Evolutionary conservation across 495 filamentous ascomycete genomes (phyloP).

Genomic region (Xylaria castorea): DNA sequence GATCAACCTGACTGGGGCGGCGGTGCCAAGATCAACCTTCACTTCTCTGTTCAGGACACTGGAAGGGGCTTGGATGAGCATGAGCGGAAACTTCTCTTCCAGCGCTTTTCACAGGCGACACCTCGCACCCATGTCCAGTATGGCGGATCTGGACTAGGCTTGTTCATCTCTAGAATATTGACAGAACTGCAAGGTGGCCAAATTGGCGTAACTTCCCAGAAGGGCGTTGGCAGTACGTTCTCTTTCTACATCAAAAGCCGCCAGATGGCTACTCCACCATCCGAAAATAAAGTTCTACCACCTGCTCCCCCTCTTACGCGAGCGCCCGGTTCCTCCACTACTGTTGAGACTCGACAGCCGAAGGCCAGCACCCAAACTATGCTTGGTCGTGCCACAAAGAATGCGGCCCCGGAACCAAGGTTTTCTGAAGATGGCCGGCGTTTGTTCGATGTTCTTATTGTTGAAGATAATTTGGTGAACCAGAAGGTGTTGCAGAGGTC

Average conservation of each 20-base stretch:
- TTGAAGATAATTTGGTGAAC: slow-evolving; percentile 88
- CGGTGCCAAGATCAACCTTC: slow-evolving; percentile 72
- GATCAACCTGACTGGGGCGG: slow-evolving; percentile 68
- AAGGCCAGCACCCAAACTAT: slow-evolving; percentile 22
- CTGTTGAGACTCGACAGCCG: slow-evolving; percentile 35
- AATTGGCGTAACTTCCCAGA: slow-evolving; percentile 76
- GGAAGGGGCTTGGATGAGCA: slow-evolving; percentile 77
- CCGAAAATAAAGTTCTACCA: slow-evolving; percentile 31
- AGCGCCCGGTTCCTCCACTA: slow-evolving; percentile 39
- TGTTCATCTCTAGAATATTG: slow-evolving; percentile 81
- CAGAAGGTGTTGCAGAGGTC: slow-evolving; percentile 75
- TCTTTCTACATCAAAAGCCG: slow-evolving; percentile 73
- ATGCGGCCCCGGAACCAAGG: slow-evolving; percentile 29
- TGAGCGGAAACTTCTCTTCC: slow-evolving; percentile 77
- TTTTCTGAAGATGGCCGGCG: slow-evolving; percentile 42
- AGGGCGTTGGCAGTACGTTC: slow-evolving; percentile 80
- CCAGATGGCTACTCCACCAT: slow-evolving; percentile 30
- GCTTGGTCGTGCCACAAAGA: slow-evolving; percentile 21
- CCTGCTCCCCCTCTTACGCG: slow-evolving; percentile 39
- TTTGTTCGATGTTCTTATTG: slow-evolving; percentile 65
- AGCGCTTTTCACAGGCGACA: slow-evolving; percentile 78
- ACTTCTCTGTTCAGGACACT: slow-evolving; percentile 79
- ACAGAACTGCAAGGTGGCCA: slow-evolving; percentile 85
- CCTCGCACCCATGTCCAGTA: slow-evolving; percentile 82
- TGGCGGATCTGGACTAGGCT: slow-evolving; percentile 80